A percentile compares a stretch with the other conserved stretches of the same genome.
phyloP scores from a whole-genome alignment of 2,329 filamentous ascomycete species.

The Lojkania enalia region DNA sequence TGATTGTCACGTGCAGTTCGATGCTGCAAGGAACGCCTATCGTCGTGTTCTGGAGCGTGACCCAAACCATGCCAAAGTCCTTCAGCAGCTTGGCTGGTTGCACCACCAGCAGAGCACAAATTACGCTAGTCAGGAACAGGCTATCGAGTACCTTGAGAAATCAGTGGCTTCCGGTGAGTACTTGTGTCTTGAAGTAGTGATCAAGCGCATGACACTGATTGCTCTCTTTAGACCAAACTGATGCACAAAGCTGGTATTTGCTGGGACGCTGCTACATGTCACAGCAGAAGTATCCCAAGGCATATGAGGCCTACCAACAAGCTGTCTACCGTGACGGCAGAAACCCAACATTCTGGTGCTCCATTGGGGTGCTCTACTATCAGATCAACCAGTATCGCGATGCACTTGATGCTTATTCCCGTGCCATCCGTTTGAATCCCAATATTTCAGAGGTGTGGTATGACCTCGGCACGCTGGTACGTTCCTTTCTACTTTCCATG shows the following conservation, averaged over 20 bases:
- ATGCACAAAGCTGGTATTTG: slow-evolving; percentile 98
- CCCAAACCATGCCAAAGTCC: slow-evolving; percentile 94
- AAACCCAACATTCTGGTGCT: slow-evolving; percentile 99
- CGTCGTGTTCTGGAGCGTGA: slow-evolving; percentile 91
- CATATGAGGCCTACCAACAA: slow-evolving; percentile 97
- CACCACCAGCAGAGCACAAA: slow-evolving; percentile 94
- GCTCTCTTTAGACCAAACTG: slow-evolving; percentile 71
- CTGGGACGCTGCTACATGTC: slow-evolving; percentile 99
- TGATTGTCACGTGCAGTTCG: slow-evolving; percentile 66
- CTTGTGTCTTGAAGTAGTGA: slow-evolving; percentile 13
- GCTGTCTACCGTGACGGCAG: slow-evolving; percentile 96
- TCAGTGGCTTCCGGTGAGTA: slow-evolving; percentile 84
- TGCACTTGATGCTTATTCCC: slow-evolving; percentile 94
- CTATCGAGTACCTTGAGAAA: slow-evolving; percentile 96
- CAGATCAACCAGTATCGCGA: slow-evolving; percentile 99
- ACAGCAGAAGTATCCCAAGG: slow-evolving; percentile 97
- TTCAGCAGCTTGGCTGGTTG: slow-evolving; percentile 96
- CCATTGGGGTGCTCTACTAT: slow-evolving; percentile 97
- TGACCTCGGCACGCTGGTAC: slow-evolving; percentile 90
- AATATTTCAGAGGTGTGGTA: slow-evolving; percentile 99
- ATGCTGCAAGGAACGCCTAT: slow-evolving; percentile 90
- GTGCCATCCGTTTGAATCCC: slow-evolving; percentile 92
- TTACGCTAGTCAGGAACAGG: slow-evolving; percentile 90
- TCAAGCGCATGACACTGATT: slow-evolving; percentile 22
- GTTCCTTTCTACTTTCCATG: slow-evolving; percentile 43